Evolutionary conservation across 371 early-diverging fungal species (phyloP), one percentile per base, ranked within the genome.

Genomic region (Mucor piriformis): DNA sequence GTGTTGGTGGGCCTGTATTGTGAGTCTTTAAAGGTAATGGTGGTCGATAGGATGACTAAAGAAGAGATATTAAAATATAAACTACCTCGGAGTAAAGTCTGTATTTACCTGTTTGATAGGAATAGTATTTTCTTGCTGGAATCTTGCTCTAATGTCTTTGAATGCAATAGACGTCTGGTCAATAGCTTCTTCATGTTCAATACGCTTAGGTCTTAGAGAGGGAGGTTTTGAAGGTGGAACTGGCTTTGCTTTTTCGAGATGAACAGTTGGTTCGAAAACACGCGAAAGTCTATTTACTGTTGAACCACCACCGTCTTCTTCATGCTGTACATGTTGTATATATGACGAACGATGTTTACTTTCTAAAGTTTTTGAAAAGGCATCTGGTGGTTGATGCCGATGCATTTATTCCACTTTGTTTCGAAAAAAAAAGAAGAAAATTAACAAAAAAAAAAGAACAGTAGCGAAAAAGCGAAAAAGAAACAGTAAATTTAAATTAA

Each of bases 281-380:
- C 72, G 76, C 34, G 79, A 79, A 34, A 79, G 70, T 48, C 74
- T 54, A 59, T 79, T 68, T 6, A 76, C 73, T n/a, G 74, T 65
- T 20, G 60, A 60, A 25, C 51, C 44, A 24, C 34, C 27, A 21
- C 24, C 52, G 18, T 52, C 37, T 44, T 32, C 42, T 37, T 67
- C 49, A n/a, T 54, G 46, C 23, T 33, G 13, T 20, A 27, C 29
- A 21, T 63, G 59, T 12, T 25, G 11, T 15, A 53, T 53, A 27
- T 52, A 35, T 11, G 56, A 60, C 7, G 61, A 57, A 44, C 75
- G 68, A 55, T 67, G 77, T 33, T 63, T 64, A 20, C 62, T 64
- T 16, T 77, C 71, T 48, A 77, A 52, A 20, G 73, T 77, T 51
- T 63, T 63, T 37, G 73, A 70, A 51, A 77, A 77, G 37, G 78